Conservation (phyloP, 2,329 filamentous ascomycete genomes). For the Thelonectria olida region DNA sequence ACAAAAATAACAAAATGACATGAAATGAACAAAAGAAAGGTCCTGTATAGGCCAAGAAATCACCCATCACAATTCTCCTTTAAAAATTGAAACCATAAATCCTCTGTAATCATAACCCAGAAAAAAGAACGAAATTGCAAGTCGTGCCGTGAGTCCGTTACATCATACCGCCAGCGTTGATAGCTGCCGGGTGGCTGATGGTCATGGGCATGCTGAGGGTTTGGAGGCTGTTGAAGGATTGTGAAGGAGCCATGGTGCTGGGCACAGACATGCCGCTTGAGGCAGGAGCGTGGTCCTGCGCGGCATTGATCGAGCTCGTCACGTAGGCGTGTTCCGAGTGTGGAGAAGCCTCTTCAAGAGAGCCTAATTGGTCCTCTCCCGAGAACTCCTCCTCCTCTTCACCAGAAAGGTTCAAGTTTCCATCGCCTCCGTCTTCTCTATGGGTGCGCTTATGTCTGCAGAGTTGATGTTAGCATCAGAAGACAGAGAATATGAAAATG, state of each 20-base stretch:
- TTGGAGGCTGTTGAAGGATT: constrained; percentile 66
- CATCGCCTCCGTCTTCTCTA: constrained; percentile 69
- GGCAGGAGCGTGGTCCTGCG: constrained; percentile 43
- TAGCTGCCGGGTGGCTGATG: constrained; percentile 63
- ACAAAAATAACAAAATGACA: constrained; percentile 36
- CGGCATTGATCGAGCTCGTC: constrained; percentile 59
- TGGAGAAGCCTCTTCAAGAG: constrained; percentile 81
- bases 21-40: constrained; percentile 39
- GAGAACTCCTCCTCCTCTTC: constrained; percentile 86
- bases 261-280: constrained; percentile 28
- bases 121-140: constrained; percentile 37
- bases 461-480: constrained; percentile 21
- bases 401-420: constrained; percentile 72
- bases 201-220: constrained; percentile 73
- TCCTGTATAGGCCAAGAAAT: constrained; percentile 31
- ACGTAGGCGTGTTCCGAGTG: constrained; percentile 74
- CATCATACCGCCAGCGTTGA: constrained; percentile 57
- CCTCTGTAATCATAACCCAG: constrained; percentile 41
- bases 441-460: constrained; percentile 83
- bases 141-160: constrained; percentile 42
- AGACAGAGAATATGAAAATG: constrained; percentile 25
- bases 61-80: constrained; percentile 33
- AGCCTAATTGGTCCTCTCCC: constrained; percentile 84
- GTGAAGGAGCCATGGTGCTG: constrained; percentile 38
- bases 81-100: constrained; percentile 40